phyloP scores from a whole-genome alignment of 2,329 filamentous ascomycete species.

The Herpotrichia juniperi region DNA sequence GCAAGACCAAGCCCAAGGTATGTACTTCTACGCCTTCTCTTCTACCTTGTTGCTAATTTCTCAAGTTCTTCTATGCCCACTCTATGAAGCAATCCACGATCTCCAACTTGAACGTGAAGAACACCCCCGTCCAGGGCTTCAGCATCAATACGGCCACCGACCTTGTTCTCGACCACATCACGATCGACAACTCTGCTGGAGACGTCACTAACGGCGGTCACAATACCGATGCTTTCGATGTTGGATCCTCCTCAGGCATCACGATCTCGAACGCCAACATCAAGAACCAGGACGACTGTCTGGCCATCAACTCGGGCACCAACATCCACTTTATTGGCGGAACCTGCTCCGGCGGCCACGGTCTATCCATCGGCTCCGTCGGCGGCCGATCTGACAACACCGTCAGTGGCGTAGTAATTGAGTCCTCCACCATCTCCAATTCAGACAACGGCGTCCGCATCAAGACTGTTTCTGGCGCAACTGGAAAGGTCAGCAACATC shows the following conservation, averaged over 20 bases:
- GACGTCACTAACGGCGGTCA: slow-evolving; percentile 46
- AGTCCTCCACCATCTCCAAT: slow-evolving; percentile 55
- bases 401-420: slow-evolving; percentile 60
- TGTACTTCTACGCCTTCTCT: neutral
- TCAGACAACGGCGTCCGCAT: slow-evolving; percentile 64
- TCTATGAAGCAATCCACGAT: slow-evolving; percentile 58
- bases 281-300: slow-evolving; percentile 66
- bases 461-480: slow-evolving; percentile 61
- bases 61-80: slow-evolving; percentile 66
- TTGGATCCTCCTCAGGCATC: slow-evolving; percentile 56
- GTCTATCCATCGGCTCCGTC: slow-evolving; percentile 65
- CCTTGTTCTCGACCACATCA: slow-evolving; percentile 57
- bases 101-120: slow-evolving; percentile 57
- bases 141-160: slow-evolving; percentile 52
- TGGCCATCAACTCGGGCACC: slow-evolving; percentile 64
- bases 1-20: slow-evolving; percentile 50
- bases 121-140: slow-evolving; percentile 62
- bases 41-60: neutral
- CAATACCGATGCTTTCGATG: slow-evolving; percentile 66
- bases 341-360: slow-evolving; percentile 61
- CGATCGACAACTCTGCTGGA: slow-evolving; percentile 64
- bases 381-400: slow-evolving; percentile 62
- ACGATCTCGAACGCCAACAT: slow-evolving; percentile 59
- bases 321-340: slow-evolving; percentile 46
- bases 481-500: slow-evolving; percentile 57